Evolutionary conservation across 805 yeast genomes (phyloP).

Genomic region (Metschnikowia orientalis): DNA sequence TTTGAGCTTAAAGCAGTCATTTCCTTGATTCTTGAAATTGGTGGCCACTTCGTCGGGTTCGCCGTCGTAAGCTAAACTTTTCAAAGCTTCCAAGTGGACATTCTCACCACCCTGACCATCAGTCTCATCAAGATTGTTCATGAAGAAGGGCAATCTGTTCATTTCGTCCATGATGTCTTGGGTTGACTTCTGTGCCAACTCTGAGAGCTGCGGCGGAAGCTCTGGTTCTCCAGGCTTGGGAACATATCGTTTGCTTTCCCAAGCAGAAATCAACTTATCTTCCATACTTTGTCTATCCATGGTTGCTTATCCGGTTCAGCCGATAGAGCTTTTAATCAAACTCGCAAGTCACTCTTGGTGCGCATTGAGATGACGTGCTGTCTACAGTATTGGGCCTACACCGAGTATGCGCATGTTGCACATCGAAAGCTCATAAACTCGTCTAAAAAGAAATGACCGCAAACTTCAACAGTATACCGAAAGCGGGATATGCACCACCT

Average conservation of each 20-base stretch:
- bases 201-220: constrained; percentile 78
- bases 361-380: not conserved
- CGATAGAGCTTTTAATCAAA: not conserved
- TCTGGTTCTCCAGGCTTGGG: constrained; percentile 61
- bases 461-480: constrained; percentile 7
- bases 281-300: constrained; percentile 14
- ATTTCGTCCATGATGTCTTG: constrained; percentile 76
- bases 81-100: constrained; percentile 75
- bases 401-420: no score
- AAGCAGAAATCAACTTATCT: constrained; percentile 29
- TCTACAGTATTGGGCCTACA: no score
- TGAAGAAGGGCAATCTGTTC: constrained; percentile 86
- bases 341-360: not conserved
- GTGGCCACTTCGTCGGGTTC: constrained; percentile 89
- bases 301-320: constrained; percentile 2
- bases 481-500: constrained; percentile 35
- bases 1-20: constrained; percentile 72
- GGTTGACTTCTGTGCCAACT: constrained; percentile 55
- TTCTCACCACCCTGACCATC: constrained; percentile 78
- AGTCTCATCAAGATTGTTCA: constrained; percentile 78
- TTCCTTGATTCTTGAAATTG: constrained; percentile 90
- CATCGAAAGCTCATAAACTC: no score
- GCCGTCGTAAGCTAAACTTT: constrained; percentile 91
- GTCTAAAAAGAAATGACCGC: no score
- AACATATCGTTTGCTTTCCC: constrained; percentile 38